Evolutionary conservation across 2,329 filamentous ascomycete species (phyloP).

Genomic region (Ophiostoma pallidulum): DNA sequence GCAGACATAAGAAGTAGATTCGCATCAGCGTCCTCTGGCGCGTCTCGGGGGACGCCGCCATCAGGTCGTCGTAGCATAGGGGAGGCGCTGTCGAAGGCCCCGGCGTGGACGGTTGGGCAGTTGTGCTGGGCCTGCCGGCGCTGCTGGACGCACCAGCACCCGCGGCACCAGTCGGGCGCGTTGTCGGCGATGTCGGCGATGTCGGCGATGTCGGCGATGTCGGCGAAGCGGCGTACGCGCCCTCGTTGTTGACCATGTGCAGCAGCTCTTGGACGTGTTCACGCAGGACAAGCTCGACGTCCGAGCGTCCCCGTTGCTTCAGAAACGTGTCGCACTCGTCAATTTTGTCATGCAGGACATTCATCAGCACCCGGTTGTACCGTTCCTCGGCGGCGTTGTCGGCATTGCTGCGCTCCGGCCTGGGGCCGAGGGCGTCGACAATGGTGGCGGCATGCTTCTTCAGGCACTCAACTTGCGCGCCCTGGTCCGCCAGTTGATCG

Average conservation of each 20-base stretch:
- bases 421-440: conserved; percentile 9
- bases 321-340: conserved; percentile 35
- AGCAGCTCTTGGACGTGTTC: conserved; percentile 42
- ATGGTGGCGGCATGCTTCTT: conserved; percentile 9
- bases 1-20: conserved; percentile 41
- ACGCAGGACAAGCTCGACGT: conserved; percentile 37
- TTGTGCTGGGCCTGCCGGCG: too few species aligned
- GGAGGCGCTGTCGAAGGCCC: too few species aligned
- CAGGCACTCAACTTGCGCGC: conserved; percentile 12
- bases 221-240: conserved; percentile 21
- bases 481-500: conserved; percentile 10
- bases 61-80: conserved; percentile 39
- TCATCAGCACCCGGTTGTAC: conserved; percentile 28
- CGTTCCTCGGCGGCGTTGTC: conserved; percentile 12
- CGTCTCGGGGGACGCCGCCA: conserved; percentile 36
- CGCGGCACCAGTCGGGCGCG: too few species aligned
- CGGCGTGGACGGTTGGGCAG: too few species aligned
- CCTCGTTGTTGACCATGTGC: conserved; percentile 33
- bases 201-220: too few species aligned
- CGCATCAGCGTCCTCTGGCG: conserved; percentile 41
- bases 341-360: conserved; percentile 32
- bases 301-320: conserved; percentile 21
- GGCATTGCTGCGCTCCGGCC: neutral
- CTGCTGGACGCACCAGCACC: too few species aligned
- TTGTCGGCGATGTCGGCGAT: too few species aligned